phyloP scores from a whole-genome alignment of 2,329 filamentous ascomycete genomes.

The Diaporthe eres region DNA sequence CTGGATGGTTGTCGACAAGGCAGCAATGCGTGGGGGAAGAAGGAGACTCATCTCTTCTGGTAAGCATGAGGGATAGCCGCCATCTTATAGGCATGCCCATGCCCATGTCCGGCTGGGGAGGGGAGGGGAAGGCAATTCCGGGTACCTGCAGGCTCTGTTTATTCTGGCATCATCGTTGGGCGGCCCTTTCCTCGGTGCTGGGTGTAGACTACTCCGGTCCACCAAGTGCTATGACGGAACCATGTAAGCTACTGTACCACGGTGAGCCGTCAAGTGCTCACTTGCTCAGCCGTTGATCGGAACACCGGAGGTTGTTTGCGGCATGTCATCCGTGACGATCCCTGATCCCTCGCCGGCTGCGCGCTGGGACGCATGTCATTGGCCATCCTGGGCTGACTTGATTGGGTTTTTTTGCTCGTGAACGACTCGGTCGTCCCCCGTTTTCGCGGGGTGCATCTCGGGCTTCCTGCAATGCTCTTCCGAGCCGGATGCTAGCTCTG shows the following conservation, averaged over 20 bases:
- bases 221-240: conserved; percentile 15
- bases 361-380: conserved; percentile 2
- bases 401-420: background rate
- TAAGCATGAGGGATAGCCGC: background rate
- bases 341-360: conserved; percentile 8
- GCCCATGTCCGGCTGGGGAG: background rate
- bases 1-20: conserved; percentile 35
- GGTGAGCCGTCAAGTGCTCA: background rate
- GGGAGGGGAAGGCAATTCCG: background rate
- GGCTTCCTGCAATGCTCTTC: conserved; percentile 19
- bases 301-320: conserved; percentile 2
- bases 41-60: background rate
- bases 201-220: background rate
- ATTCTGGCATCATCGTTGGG: background rate
- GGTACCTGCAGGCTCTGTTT: background rate
- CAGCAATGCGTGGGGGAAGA: conserved; percentile 28
- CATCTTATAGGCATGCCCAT: conserved; percentile 9
- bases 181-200: background rate
- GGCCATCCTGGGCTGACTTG: background rate
- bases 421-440: conserved; percentile 22
- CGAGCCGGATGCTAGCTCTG: conserved; percentile 1
- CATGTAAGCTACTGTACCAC: conserved; percentile 7
- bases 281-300: conserved; percentile 12
- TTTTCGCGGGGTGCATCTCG: conserved; percentile 26
- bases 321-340: conserved; percentile 8